Evolutionary conservation across 495 filamentous ascomycete genomes (phyloP), one percentile per base, ranked within the genome.

Genomic region (Aspergillus wentii): DNA sequence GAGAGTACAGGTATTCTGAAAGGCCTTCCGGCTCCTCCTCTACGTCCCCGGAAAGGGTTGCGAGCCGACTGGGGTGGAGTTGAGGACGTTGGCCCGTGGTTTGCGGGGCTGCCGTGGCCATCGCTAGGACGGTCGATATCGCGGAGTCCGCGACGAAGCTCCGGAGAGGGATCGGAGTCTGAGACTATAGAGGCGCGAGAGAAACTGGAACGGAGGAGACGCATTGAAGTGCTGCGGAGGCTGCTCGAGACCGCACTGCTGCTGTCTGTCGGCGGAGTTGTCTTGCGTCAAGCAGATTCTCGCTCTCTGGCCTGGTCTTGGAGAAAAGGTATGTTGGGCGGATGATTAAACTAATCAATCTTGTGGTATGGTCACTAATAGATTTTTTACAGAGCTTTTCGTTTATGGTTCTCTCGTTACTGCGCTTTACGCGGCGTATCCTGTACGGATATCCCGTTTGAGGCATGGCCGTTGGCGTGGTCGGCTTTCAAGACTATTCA

Each of bases 21-120:
- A 53, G 85, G 88, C 4, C 59, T 95, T 20, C 89, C 89, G 1
- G 84, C 88, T 0, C 85, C 89, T 2, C 81, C 76, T 17, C 39
- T 73, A 11, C 72, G 81, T 25, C 73, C 79, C 13, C 78, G 80
- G 39, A 95, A 95, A 52, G 89, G 89, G 3, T 60, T 94, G 32
- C 64, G 72, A 18, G 61, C 74, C 29, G 75, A 71, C 5, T 57
- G 49, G 35, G 76, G 75, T 38, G 72, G 72, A 21, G 29, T 28
- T 5, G 53, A 38, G 3, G 59, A 63, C 19, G 17, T 44, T 35
- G 60, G 62, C 32, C 34, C 46, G 23, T 70, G 66, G 66, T 37
- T 67, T 17, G 58, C 63, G 20, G 33, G 38, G 1, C 34, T 61
- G 17, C 56, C 57, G 34, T 71, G 61, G 64, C 57, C 64, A 11